phyloP scores from a whole-genome alignment of 441 rosid genomes.

The Adansonia rubrostipa region DNA sequence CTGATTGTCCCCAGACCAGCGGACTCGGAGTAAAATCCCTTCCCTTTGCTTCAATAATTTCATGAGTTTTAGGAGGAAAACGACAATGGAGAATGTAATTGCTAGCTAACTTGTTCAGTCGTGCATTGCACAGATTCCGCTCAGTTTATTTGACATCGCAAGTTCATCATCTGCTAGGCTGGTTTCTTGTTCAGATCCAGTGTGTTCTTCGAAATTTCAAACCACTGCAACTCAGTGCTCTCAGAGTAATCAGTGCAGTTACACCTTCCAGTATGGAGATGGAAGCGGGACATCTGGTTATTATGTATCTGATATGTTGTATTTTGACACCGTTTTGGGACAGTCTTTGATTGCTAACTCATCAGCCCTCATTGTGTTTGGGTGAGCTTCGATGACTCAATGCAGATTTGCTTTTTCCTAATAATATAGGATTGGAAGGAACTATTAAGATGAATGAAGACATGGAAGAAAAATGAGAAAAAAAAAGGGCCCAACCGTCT shows the following conservation, averaged over 20 bases:
- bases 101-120: conserved; percentile 29
- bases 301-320: conserved; percentile 58
- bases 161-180: conserved; percentile 55
- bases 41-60: not conserved
- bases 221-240: conserved; percentile 61
- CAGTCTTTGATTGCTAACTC: conserved; percentile 36
- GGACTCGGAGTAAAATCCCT: conserved; percentile 65
- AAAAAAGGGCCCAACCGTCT: not conserved
- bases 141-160: conserved; percentile 62
- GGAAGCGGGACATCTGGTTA: conserved; percentile 81
- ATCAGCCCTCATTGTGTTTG: conserved; percentile 14
- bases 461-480: not conserved
- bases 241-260: conserved; percentile 60
- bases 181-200: conserved; percentile 65
- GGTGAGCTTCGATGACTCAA: conserved; percentile 7
- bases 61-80: conserved; percentile 13
- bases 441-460: conserved; percentile 10
- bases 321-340: conserved; percentile 62
- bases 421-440: not conserved
- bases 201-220: conserved; percentile 59
- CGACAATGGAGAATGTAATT: conserved; percentile 21
- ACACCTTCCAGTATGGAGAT: conserved; percentile 78
- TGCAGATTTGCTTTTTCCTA: not conserved
- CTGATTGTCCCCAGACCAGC: conserved; percentile 67
- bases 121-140: conserved; percentile 51